These are phyloP conservation scores for Ailanthus altissimus DNA, from an alignment of 345 rosid genomes.

Conservation along the genomic window DNA sequence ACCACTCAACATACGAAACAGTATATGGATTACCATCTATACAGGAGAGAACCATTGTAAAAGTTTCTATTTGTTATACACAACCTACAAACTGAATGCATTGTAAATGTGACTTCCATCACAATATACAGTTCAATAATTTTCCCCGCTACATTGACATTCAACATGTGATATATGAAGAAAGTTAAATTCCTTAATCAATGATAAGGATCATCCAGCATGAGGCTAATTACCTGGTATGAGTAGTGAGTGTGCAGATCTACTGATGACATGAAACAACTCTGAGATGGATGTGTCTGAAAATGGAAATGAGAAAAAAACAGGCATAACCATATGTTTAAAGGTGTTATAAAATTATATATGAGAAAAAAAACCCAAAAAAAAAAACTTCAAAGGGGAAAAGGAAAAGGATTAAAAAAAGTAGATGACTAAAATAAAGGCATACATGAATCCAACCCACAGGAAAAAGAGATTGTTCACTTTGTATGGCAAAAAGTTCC, in stretches of 20 bases:
- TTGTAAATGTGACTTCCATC: neutral
- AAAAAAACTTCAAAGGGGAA: neutral
- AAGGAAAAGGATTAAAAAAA: conserved; percentile 4
- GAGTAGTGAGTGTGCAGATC: conserved; percentile 94
- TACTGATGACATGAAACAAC: conserved; percentile 89
- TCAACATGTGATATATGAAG: neutral
- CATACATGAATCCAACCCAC: conserved; percentile 94
- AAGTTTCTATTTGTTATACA: neutral
- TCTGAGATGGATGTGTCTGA: conserved; percentile 96
- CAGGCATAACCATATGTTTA: neutral
- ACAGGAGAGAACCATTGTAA: neutral
- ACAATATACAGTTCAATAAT: neutral
- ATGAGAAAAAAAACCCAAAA: neutral
- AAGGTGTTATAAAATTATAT: neutral
- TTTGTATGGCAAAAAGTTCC: conserved; percentile 82
- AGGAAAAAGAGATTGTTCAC: conserved; percentile 66
- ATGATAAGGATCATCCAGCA: neutral
- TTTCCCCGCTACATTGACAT: neutral
- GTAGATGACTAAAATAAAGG: conserved; percentile 10
- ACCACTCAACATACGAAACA: neutral
- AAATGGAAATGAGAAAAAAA: conserved; percentile 24
- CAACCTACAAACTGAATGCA: neutral
- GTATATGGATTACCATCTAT: neutral
- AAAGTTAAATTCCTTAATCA: conserved; percentile 3
- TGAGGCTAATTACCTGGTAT: conserved; percentile 52